Percentiles rank a stretch among this genome's conserved stretches.
phyloP scores from a whole-genome alignment of 768 basidiomycete species.

The Termitomyces sp. region DNA sequence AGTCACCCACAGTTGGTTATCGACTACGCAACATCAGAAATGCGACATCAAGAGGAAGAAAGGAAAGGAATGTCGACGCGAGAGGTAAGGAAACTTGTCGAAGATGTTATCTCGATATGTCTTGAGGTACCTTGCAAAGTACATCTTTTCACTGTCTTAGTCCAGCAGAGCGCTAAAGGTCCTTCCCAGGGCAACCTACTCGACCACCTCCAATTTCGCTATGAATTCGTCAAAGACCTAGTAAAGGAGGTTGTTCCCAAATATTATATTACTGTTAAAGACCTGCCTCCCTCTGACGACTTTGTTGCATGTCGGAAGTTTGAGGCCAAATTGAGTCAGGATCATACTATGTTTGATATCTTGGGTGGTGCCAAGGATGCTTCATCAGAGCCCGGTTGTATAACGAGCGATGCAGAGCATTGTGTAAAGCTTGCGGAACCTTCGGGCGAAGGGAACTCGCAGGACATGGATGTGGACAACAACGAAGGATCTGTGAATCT shows the following conservation, averaged over 20 bases:
- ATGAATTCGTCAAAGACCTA: slow-evolving; percentile 36
- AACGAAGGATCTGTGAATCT: background rate
- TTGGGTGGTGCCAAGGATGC: background rate
- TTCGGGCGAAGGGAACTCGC: background rate
- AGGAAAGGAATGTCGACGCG: slow-evolving; percentile 37
- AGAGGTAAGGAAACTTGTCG: slow-evolving; percentile 45
- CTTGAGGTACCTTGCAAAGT: slow-evolving; percentile 63
- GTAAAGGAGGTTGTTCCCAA: slow-evolving; percentile 46
- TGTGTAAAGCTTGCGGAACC: background rate
- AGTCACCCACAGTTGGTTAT: slow-evolving; percentile 51
- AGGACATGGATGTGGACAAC: background rate
- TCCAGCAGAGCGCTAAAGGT: background rate
- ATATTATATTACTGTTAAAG: slow-evolving; percentile 50
- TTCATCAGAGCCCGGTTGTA: background rate
- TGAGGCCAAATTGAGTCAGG: slow-evolving; percentile 52
- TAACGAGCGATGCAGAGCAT: background rate
- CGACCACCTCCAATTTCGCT: slow-evolving; percentile 48
- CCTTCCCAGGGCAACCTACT: slow-evolving; percentile 59
- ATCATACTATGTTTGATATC: slow-evolving; percentile 35
- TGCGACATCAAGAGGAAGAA: slow-evolving; percentile 28
- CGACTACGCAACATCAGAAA: slow-evolving; percentile 42
- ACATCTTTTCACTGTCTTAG: slow-evolving; percentile 5
- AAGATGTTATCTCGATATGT: slow-evolving; percentile 58
- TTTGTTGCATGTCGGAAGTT: slow-evolving; percentile 40
- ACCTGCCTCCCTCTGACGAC: slow-evolving; percentile 54